Conservation (phyloP, 164 flowering plant genomes). For the Tinospora cordifolia region DNA sequence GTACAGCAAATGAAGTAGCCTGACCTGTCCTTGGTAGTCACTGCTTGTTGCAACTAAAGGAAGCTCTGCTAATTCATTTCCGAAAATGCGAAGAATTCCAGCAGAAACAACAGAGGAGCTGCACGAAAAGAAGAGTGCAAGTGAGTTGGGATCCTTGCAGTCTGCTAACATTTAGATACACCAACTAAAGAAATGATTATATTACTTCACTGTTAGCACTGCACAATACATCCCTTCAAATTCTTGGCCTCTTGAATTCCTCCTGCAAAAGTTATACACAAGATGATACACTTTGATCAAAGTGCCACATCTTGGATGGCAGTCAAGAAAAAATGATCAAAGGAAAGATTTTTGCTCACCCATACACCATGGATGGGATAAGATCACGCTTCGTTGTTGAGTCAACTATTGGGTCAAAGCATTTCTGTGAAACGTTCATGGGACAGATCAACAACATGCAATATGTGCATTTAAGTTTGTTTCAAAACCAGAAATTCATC, state of each 20-base stretch:
- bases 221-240: slow-evolving; percentile 83
- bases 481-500: background rate
- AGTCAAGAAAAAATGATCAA: background rate
- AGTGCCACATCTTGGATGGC: slow-evolving; percentile 4
- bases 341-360: slow-evolving; percentile 40
- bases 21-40: slow-evolving; percentile 72
- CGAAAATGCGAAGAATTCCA: slow-evolving; percentile 68
- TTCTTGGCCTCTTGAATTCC: slow-evolving; percentile 48
- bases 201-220: slow-evolving; percentile 69
- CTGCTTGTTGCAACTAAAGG: slow-evolving; percentile 86
- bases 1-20: slow-evolving; percentile 6
- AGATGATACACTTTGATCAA: slow-evolving; percentile 49
- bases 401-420: slow-evolving; percentile 74
- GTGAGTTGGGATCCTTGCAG: slow-evolving; percentile 9
- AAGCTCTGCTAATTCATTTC: slow-evolving; percentile 73
- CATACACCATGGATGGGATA: slow-evolving; percentile 79
- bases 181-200: slow-evolving; percentile 15
- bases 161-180: slow-evolving; percentile 18
- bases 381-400: slow-evolving; percentile 49
- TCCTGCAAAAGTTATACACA: slow-evolving; percentile 39
- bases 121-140: slow-evolving; percentile 24
- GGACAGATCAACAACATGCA: background rate
- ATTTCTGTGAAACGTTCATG: slow-evolving; percentile 26
- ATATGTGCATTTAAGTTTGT: background rate
- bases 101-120: slow-evolving; percentile 86